Evolutionary conservation across 306 rosid genomes (phyloP).

Genomic region (Gastrolobium bilobum): DNA sequence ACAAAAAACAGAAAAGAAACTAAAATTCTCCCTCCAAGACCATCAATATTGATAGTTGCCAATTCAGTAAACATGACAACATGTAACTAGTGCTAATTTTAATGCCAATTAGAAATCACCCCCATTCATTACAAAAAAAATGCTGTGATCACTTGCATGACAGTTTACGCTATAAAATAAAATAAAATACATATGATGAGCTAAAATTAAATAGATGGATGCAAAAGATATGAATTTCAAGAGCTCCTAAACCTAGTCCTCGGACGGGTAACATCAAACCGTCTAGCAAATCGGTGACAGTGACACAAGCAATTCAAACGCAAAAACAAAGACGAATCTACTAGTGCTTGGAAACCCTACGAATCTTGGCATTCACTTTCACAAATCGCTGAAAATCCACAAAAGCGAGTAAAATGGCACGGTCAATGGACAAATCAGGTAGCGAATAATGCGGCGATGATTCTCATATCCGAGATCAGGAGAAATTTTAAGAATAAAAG

Average conservation of each 20-base stretch:
- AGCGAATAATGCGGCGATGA: background rate
- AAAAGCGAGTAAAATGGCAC: background rate
- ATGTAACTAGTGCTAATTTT: background rate
- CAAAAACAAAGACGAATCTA: slow-evolving; percentile 25
- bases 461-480: background rate
- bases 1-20: background rate
- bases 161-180: background rate
- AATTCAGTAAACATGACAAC: slow-evolving; percentile 9
- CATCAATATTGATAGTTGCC: slow-evolving; percentile 25
- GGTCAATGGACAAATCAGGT: slow-evolving; percentile 23
- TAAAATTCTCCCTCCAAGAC: background rate
- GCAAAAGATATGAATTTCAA: slow-evolving; percentile 9
- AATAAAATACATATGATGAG: background rate
- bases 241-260: background rate
- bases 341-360: background rate
- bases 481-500: background rate
- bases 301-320: background rate
- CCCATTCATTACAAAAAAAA: background rate
- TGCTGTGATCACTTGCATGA: background rate
- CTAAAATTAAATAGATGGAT: background rate
- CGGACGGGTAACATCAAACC: background rate
- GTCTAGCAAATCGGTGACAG: background rate
- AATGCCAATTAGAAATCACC: background rate
- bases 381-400: slow-evolving; percentile 9
- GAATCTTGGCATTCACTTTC: slow-evolving; percentile 1